Percentiles rank a stretch among this genome's conserved stretches.
Evolutionary conservation across 345 rosid genomes (phyloP).

Genomic region (Erucastrum elatum): DNA sequence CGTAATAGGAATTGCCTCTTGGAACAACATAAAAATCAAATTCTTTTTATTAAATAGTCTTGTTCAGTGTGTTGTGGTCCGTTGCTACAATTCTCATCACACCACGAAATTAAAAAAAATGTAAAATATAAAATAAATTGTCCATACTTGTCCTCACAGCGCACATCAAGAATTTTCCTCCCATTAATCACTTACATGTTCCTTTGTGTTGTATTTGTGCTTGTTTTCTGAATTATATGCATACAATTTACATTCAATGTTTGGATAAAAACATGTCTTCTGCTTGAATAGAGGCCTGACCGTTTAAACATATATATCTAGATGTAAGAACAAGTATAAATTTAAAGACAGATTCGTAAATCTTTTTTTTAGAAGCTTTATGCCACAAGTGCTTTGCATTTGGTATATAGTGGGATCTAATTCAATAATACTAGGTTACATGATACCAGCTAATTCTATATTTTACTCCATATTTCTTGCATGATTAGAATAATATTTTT

Average conservation of each 20-base stretch:
- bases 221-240: neutral
- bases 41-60: neutral
- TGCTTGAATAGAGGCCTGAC: neutral
- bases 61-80: constrained; percentile 20
- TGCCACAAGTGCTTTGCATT: constrained; percentile 16
- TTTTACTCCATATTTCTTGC: constrained; percentile 24
- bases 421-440: constrained; percentile 26
- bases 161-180: constrained; percentile 2
- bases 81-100: constrained; percentile 24
- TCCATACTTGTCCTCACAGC: neutral
- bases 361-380: constrained; percentile 4
- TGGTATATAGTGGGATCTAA: constrained; percentile 35
- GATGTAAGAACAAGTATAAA: constrained; percentile 16
- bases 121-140: neutral
- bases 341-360: neutral
- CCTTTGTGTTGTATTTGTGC: neutral
- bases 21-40: constrained; percentile 39
- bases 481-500: neutral
- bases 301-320: neutral
- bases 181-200: neutral
- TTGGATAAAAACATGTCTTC: neutral
- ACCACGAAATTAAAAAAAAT: constrained; percentile 23
- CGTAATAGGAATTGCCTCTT: constrained; percentile 40
- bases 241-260: neutral
- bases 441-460: constrained; percentile 33